phyloP scores from a whole-genome alignment of 2,329 filamentous ascomycete species.

The Xenosphaeropsis pyriputrescens region DNA sequence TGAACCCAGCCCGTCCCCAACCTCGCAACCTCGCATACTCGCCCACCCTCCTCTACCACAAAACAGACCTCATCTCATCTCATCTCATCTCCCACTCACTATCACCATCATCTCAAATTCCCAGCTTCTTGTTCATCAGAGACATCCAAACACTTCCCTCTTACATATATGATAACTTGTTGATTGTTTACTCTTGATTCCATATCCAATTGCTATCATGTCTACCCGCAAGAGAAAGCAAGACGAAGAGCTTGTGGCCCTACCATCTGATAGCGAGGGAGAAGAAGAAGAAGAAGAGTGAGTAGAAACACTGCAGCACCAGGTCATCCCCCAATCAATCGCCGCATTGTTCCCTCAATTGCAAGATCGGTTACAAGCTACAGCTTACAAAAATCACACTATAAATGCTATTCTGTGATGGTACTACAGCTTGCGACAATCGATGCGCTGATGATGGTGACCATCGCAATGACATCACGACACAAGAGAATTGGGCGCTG shows the following conservation, averaged over 20 bases:
- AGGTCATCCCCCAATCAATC: too few relatives aligned
- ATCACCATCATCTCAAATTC: neutral
- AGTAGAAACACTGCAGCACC: neutral
- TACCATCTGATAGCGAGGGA: conserved; percentile 4
- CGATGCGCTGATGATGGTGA: neutral
- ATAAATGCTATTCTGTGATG: too few relatives aligned
- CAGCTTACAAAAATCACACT: too few relatives aligned
- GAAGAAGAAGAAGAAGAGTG: conserved; percentile 7
- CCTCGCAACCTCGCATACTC: neutral
- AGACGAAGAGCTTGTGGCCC: conserved; percentile 7
- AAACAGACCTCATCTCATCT: neutral
- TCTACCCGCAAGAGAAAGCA: conserved; percentile 7
- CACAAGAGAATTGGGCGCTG: neutral
- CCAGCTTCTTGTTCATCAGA: neutral
- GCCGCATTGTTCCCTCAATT: too few relatives aligned
- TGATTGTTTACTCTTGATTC: neutral
- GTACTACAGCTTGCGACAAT: neutral
- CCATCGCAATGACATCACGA: neutral
- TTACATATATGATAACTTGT: neutral
- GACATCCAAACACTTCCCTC: too few relatives aligned
- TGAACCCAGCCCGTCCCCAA: neutral
- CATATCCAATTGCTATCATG: conserved; percentile 15
- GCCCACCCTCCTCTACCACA: neutral
- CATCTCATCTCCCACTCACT: neutral
- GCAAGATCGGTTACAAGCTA: too few relatives aligned